Evolutionary conservation across 176 grass and related monocot species (phyloP), one percentile per base, ranked within the genome.

Genomic region (Eragrostis curvula): DNA sequence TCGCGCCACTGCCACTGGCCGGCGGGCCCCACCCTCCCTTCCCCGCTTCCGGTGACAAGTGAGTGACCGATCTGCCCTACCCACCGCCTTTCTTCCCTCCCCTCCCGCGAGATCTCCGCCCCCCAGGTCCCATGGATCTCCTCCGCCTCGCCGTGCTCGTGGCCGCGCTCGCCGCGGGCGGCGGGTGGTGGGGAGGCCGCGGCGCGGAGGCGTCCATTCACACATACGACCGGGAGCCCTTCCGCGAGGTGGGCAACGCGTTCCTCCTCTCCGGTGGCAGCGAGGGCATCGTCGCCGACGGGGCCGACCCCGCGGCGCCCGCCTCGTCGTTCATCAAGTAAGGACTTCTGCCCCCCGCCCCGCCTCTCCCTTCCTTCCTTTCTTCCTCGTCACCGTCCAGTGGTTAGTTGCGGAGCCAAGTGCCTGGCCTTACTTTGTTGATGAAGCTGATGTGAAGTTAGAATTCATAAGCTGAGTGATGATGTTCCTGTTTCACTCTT

Each of bases 231-330:
- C 79, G 71, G 79, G 91, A 96, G 83, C 85, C 96, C 28, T 99
- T 99, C 87, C 90, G 90, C 68, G 96, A 99, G 84, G 96, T 99
- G 65, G 96, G 96, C 18, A 99, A 99, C 79, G 91, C 97, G 30
- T 91, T 99, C 87, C 97, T 99, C 71, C 93, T 99, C 82, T 96
- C 93, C 77, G 97, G 97, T 44, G 97, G 97, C 46, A 99, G 97
- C 81, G 97, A 99, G 85, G 97, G 97, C 47, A 83, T 99, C 78
- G 89, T 96, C 69, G 75, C 91, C 65, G 88, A 90, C 67, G 60
- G 47, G 55, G 25, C 44, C 28, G 81, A 86, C 53, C 68, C 68
- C 67, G 87, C 79, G 18, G 43, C 68, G 13, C 43, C 68, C 6
- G 6, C 61, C 13, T 79, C 60, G 48, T 86, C 88, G 61, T 83